A percentile compares a stretch with the other conserved stretches of the same genome.
phyloP scores from a whole-genome alignment of 345 rosid species.

The Eucalyptus cladocalyx region DNA sequence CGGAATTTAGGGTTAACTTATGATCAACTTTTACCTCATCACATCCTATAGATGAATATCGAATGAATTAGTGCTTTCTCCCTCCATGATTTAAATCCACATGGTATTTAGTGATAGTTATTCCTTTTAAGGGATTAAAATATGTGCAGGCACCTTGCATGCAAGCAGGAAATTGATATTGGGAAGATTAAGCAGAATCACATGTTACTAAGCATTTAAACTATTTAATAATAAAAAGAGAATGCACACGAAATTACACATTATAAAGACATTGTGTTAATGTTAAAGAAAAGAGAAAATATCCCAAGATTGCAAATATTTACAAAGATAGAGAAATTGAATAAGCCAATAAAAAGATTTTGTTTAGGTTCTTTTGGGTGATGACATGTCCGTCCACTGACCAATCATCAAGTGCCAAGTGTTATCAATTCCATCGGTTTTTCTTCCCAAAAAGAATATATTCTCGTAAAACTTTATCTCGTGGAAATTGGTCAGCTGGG shows the following conservation, averaged over 20 bases:
- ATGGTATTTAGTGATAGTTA: not conserved
- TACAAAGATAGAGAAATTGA: not conserved
- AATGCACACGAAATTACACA: not conserved
- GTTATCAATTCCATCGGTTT: too few relatives aligned
- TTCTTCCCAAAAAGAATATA: too few relatives aligned
- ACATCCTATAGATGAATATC: not conserved
- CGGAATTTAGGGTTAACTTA: not conserved
- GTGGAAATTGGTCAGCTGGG: not conserved
- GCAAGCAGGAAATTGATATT: not conserved
- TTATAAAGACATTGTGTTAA: too few relatives aligned
- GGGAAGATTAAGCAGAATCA: not conserved
- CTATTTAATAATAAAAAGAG: not conserved
- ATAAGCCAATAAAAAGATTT: not conserved
- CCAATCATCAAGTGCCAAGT: not conserved
- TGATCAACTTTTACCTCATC: not conserved
- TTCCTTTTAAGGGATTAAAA: too few relatives aligned
- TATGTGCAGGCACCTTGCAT: not conserved
- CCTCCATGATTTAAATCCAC: not conserved
- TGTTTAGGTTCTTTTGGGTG: not conserved
- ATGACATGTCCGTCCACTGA: not conserved
- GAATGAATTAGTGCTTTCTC: not conserved
- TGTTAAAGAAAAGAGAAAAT: too few relatives aligned
- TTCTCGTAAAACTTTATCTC: not conserved
- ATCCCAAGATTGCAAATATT: too few relatives aligned
- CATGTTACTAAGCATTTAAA: not conserved